Percentiles rank a stretch among this genome's conserved stretches.
These are phyloP conservation scores for Tetracladium maxilliforme DNA, from an alignment of 2,329 filamentous ascomycete species.

Conservation along the genomic window DNA sequence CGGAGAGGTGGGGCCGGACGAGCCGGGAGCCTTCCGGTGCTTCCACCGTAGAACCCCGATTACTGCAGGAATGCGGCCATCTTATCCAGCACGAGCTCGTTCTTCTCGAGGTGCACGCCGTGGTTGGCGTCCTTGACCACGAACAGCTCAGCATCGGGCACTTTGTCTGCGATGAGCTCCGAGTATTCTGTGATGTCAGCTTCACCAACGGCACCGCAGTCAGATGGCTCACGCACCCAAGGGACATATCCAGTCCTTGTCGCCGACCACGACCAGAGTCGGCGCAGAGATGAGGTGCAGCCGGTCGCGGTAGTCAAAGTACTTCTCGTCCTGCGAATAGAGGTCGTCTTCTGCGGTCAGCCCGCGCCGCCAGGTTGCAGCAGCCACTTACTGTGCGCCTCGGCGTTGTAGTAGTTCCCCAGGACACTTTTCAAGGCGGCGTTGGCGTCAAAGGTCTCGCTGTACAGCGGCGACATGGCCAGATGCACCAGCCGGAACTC, in stretches of 20 bases:
- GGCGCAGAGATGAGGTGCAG: slow-evolving; percentile 15
- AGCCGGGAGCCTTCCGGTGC: too few relatives aligned
- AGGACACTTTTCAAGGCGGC: slow-evolving; percentile 14
- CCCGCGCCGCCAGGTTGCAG: neutral
- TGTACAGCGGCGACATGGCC: slow-evolving; percentile 20
- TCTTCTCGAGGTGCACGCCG: slow-evolving; percentile 19
- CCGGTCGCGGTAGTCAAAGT: slow-evolving; percentile 19
- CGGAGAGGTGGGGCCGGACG: too few relatives aligned
- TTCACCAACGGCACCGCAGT: neutral
- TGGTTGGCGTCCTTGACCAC: slow-evolving; percentile 17
- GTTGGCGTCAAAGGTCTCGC: slow-evolving; percentile 18
- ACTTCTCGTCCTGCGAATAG: slow-evolving; percentile 19
- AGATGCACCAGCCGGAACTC: slow-evolving; percentile 22
- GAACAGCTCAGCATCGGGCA: slow-evolving; percentile 13
- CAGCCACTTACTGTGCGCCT: slow-evolving; percentile 17
- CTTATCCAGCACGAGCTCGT: slow-evolving; percentile 10
- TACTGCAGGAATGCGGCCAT: slow-evolving; percentile 5
- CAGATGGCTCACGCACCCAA: slow-evolving; percentile 9
- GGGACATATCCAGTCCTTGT: slow-evolving; percentile 24
- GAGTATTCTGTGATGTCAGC: slow-evolving; percentile 14
- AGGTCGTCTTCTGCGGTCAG: slow-evolving; percentile 14
- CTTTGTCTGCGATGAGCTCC: slow-evolving; percentile 12
- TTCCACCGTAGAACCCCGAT: too few relatives aligned
- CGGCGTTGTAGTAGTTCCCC: slow-evolving; percentile 16
- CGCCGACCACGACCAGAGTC: slow-evolving; percentile 20